phyloP scores from a whole-genome alignment of 345 rosid species.

The Ceriops zippeliana region DNA sequence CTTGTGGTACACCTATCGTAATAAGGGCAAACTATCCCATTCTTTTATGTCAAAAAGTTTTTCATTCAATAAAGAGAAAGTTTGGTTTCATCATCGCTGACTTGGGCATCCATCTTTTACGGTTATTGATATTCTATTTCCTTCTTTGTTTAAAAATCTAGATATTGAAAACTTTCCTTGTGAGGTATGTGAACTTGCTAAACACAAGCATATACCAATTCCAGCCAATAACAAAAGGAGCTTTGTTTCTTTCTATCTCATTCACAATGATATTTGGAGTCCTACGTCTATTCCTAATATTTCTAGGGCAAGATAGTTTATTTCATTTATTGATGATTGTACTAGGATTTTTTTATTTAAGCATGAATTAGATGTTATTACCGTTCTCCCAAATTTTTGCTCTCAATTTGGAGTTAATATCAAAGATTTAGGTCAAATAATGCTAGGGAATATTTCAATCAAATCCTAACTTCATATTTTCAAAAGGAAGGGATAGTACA shows the following conservation, averaged over 20 bases:
- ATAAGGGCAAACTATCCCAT: too few relatives aligned
- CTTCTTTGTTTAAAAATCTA: too few relatives aligned
- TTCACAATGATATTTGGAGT: not conserved
- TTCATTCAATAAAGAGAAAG: too few relatives aligned
- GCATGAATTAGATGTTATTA: not conserved
- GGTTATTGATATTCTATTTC: too few relatives aligned
- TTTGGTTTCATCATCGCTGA: too few relatives aligned
- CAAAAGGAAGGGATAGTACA: not conserved
- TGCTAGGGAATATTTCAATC: not conserved
- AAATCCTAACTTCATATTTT: not conserved
- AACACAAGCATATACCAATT: not conserved
- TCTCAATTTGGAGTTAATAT: not conserved
- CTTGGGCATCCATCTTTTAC: too few relatives aligned
- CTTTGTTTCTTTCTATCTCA: not conserved
- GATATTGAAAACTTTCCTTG: not conserved
- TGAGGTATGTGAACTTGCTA: conserved; percentile 13
- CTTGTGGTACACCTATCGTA: too few relatives aligned
- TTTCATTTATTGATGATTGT: conserved; percentile 1
- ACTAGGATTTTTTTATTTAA: not conserved
- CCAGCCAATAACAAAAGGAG: conserved; percentile 7
- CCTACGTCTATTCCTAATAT: not conserved
- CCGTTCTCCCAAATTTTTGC: not conserved
- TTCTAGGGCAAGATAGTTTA: not conserved
- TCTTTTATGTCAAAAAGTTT: too few relatives aligned
- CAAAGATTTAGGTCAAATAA: not conserved